Conservation (phyloP, 2,329 filamentous ascomycete genomes). For the Chalaropsis thielavioides region DNA sequence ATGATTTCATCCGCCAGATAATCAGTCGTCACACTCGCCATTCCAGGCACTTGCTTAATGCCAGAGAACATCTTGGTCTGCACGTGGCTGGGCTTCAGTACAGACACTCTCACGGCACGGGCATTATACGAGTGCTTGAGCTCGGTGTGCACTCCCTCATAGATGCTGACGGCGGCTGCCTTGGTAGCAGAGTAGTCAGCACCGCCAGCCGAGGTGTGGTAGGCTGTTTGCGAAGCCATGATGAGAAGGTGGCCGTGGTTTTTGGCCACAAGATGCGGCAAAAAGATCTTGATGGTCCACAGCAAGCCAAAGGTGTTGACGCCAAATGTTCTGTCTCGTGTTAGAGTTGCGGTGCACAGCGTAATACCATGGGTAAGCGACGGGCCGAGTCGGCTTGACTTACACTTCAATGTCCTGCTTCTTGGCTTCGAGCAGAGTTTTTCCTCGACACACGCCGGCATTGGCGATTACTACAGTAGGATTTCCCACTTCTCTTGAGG, state of each 20-base stretch:
- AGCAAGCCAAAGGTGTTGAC: conserved; percentile 45
- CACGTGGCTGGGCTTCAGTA: conserved; percentile 28
- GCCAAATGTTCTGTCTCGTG: conserved; percentile 33
- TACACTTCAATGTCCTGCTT: conserved; percentile 29
- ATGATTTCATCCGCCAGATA: conserved; percentile 9
- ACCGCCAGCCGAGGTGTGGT: conserved; percentile 38
- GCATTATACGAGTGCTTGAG: conserved; percentile 39
- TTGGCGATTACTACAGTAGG: conserved; percentile 43
- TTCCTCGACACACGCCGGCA: conserved; percentile 38
- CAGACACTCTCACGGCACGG: conserved; percentile 32
- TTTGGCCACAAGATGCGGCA: conserved; percentile 36
- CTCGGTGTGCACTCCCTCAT: conserved; percentile 41
- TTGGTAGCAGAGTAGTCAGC: conserved; percentile 47
- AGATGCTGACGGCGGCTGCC: conserved; percentile 42
- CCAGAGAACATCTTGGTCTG: conserved; percentile 30
- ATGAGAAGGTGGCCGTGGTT: conserved; percentile 50
- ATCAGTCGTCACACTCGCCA: conserved; percentile 8
- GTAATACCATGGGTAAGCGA: neutral
- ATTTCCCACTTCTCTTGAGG: conserved; percentile 7
- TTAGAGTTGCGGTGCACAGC: neutral
- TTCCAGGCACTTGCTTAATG: conserved; percentile 16
- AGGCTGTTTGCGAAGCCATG: conserved; percentile 39
- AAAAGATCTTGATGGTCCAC: conserved; percentile 40
- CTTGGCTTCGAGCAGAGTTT: conserved; percentile 34
- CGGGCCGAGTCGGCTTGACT: neutral